phyloP scores from a whole-genome alignment of 2,329 filamentous ascomycete species.

The Didymella lethalis region DNA sequence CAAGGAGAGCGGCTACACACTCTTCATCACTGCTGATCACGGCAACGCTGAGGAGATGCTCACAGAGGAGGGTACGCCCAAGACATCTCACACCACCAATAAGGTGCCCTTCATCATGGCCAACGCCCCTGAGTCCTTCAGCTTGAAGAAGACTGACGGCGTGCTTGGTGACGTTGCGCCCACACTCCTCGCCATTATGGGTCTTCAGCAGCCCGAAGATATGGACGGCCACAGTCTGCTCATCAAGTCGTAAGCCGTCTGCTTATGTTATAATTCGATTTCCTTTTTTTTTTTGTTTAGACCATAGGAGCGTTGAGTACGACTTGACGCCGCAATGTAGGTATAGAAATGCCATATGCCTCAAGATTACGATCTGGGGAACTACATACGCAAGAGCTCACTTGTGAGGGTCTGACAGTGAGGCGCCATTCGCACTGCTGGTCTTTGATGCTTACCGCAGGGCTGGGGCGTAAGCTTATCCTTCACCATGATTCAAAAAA shows the following conservation, averaged over 20 bases:
- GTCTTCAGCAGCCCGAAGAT: slow-evolving; percentile 84
- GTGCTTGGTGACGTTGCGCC: slow-evolving; percentile 98
- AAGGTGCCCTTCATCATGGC: slow-evolving; percentile 98
- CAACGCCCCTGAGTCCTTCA: slow-evolving; percentile 91
- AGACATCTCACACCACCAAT: slow-evolving; percentile 98
- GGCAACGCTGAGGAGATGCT: slow-evolving; percentile 99
- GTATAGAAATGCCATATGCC: slow-evolving; percentile 18
- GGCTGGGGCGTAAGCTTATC: neutral
- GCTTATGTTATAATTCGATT: slow-evolving; percentile 8
- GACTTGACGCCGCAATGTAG: slow-evolving; percentile 22
- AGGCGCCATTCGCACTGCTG: neutral
- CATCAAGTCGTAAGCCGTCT: slow-evolving; percentile 66
- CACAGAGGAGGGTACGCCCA: slow-evolving; percentile 91
- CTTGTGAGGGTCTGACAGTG: neutral
- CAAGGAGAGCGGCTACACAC: slow-evolving; percentile 89
- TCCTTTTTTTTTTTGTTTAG: slow-evolving; percentile 16
- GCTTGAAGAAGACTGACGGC: slow-evolving; percentile 80
- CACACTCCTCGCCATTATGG: slow-evolving; percentile 91
- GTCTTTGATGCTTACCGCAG: neutral
- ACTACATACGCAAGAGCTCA: neutral
- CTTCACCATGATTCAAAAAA: too few species aligned
- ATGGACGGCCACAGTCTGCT: slow-evolving; percentile 91
- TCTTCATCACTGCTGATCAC: slow-evolving; percentile 97
- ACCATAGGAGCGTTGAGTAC: slow-evolving; percentile 20
- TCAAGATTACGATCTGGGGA: slow-evolving; percentile 1